Conservation (phyloP, 345 rosid species). For the Raphanus raphanistrum region DNA sequence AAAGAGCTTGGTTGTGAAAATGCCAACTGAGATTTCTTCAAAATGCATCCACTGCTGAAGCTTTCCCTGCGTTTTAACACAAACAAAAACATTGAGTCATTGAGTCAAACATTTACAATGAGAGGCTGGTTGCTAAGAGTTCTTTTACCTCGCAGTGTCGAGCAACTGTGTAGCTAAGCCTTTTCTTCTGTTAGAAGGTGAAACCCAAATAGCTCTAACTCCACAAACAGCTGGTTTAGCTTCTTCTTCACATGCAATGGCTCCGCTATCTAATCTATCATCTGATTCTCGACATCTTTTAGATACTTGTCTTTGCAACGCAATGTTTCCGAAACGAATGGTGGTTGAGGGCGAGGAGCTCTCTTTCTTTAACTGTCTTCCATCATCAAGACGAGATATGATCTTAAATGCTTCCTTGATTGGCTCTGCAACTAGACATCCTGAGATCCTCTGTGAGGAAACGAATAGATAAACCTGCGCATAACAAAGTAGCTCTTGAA, state of each 20-base stretch:
- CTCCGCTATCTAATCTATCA: constrained; percentile 42
- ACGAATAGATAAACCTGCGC: constrained; percentile 73
- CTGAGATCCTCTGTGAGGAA: constrained; percentile 58
- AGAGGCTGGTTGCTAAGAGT: background rate
- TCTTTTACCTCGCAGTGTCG: constrained; percentile 68
- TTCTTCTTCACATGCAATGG: constrained; percentile 56
- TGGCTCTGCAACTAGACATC: constrained; percentile 80
- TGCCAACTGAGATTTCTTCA: constrained; percentile 62
- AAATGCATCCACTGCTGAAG: constrained; percentile 45
- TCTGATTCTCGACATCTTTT: constrained; percentile 43
- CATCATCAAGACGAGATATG: constrained; percentile 39
- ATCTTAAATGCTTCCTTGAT: constrained; percentile 75
- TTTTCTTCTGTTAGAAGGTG: constrained; percentile 79
- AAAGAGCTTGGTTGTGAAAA: constrained; percentile 74
- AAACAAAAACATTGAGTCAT: background rate
- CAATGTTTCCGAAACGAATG: constrained; percentile 64
- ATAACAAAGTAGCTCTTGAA: constrained; percentile 10
- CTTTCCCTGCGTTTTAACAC: constrained; percentile 53
- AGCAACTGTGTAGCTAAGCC: constrained; percentile 67
- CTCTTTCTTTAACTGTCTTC: constrained; percentile 38
- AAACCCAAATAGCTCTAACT: constrained; percentile 86
- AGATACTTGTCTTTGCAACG: constrained; percentile 53
- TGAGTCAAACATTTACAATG: no score
- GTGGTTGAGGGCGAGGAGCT: constrained; percentile 39
- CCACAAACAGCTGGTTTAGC: constrained; percentile 66